These are phyloP conservation scores for Apiotrichum porosum DNA, from an alignment of 1,284 basidiomycete genomes.

Conservation along the genomic window DNA sequence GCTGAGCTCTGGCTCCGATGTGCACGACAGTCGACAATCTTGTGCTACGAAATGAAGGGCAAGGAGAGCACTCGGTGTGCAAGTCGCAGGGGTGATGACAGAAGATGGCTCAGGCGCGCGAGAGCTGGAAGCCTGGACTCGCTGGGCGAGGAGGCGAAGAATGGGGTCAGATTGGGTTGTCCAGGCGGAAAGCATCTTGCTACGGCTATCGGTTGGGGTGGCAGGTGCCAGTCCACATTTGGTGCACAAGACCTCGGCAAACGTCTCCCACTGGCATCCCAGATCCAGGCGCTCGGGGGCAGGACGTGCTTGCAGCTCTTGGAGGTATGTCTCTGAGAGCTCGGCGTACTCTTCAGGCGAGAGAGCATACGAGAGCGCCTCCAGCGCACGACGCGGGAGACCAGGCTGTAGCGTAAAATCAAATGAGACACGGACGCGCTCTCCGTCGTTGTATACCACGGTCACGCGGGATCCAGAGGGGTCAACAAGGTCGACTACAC, in stretches of 20 bases:
- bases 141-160: constrained; percentile 50
- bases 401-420: constrained; percentile 55
- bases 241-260: constrained; percentile 41
- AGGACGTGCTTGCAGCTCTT: background rate
- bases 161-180: constrained; percentile 39
- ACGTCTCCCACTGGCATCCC: constrained; percentile 7
- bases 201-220: background rate
- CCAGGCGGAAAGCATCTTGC: background rate
- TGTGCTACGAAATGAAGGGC: constrained; percentile 74
- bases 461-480: constrained; percentile 53
- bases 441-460: constrained; percentile 54
- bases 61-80: constrained; percentile 50
- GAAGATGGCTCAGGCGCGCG: background rate
- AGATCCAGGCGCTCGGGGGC: background rate
- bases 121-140: constrained; percentile 28
- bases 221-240: constrained; percentile 5
- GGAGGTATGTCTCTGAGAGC: constrained; percentile 2
- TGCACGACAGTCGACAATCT: constrained; percentile 42
- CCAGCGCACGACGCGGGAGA: constrained; percentile 59
- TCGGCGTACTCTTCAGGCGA: constrained; percentile 29
- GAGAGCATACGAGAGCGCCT: constrained; percentile 59
- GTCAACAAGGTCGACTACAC: constrained; percentile 40
- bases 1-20: constrained; percentile 56
- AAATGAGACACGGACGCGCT: constrained; percentile 51
- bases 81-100: background rate